Evolutionary conservation across 164 flowering plant genomes (phyloP), one percentile per base, ranked within the genome.

Genomic region (Annona cherimola): DNA sequence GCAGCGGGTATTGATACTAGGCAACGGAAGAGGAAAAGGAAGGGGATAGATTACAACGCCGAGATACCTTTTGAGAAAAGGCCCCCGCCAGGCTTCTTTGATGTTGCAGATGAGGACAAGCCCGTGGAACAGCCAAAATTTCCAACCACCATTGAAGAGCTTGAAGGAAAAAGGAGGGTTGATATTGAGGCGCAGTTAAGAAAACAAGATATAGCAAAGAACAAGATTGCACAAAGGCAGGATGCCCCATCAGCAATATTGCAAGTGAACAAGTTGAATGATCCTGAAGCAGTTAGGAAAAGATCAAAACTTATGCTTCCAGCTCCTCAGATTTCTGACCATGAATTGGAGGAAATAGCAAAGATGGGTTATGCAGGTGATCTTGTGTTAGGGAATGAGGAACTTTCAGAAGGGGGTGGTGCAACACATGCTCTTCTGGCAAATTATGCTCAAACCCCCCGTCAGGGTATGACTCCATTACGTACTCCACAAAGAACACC

Each of bases 61-160:
- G 99, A 95, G 80, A 93, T 95, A 61, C 98, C 98, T n/a, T 95
- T 95, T 82, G 99, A 93, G 84, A 95, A 93, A 82, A 89, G 77
- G 81, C 98, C 99, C 75, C 98, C 98, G 12, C 88, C 96, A 5
- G 98, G 99, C 2, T 93, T 93, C 75, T 95, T 69, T 82, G 99
- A 95, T 85, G 86, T 89, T 62, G 61, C 83, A 69, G 93, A 91
- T 74, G 99, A 95, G 76, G 95, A 85, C 65, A 85, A 90, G 41
- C 82, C 85, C 2, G 97, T 89, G 50, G 98, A 93, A 41, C 93
- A 82, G 54, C 83, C 83, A 1, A 82, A 87, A 73, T 95, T 93
- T 67, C 99, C 99, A 4, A 95, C 97, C 57, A 91, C 98, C 42
- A 93, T 93, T 80, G 97, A 93, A 69, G 99, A 95, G 73, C 91